These are phyloP conservation scores for Metschnikowia colocasiae DNA, from an alignment of 805 yeast species.

Conservation along the genomic window DNA sequence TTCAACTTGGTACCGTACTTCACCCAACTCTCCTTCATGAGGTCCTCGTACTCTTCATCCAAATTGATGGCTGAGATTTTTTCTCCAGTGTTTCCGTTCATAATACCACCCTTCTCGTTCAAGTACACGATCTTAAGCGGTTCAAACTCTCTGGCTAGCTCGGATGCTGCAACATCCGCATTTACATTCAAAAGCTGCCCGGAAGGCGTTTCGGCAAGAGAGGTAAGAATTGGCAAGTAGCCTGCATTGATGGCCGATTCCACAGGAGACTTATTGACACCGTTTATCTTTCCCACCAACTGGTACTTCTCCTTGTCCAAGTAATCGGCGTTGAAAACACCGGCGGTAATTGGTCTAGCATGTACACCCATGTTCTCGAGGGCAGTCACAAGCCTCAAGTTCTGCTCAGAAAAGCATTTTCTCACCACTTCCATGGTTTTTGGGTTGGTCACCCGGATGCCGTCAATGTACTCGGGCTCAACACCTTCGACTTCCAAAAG, in stretches of 20 bases:
- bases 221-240: constrained; percentile 92
- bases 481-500: constrained; percentile 90
- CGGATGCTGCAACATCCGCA: constrained; percentile 99
- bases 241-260: constrained; percentile 96
- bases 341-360: constrained; percentile 97
- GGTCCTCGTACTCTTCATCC: constrained; percentile 91
- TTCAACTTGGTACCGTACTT: constrained; percentile 97
- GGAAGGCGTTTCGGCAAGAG: constrained; percentile 92
- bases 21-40: constrained; percentile 95
- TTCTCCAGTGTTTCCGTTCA: constrained; percentile 88
- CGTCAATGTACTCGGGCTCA: constrained; percentile 93
- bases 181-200: constrained; percentile 97
- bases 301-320: constrained; percentile 87
- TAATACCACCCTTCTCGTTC: constrained; percentile 96
- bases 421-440: constrained; percentile 96
- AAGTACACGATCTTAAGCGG: constrained; percentile 95
- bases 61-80: constrained; percentile 85
- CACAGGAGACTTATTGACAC: constrained; percentile 83
- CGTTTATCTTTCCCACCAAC: constrained; percentile 84
- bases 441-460: constrained; percentile 92
- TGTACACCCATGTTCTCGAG: constrained; percentile 94
- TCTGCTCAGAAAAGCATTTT: constrained; percentile 91
- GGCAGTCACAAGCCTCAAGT: constrained; percentile 91
- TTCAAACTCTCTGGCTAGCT: constrained; percentile 92
- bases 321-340: constrained; percentile 92